phyloP scores from a whole-genome alignment of 2,329 filamentous ascomycete species.

The Claviceps sp. region DNA sequence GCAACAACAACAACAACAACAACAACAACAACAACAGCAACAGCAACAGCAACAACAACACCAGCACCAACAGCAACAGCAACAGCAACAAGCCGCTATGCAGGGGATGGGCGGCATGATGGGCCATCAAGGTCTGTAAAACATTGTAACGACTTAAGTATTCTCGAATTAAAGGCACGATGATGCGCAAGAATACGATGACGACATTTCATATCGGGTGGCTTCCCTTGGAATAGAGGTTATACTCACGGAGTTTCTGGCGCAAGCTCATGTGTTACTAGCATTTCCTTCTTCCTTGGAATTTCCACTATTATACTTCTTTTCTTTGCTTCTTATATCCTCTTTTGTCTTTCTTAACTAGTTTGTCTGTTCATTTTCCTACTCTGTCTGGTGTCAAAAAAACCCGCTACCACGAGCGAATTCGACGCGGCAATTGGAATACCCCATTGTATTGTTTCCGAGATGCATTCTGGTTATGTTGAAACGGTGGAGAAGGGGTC shows the following conservation, averaged over 20 bases:
- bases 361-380: neutral
- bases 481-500: neutral
- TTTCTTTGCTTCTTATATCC: neutral
- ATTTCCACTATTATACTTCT: neutral
- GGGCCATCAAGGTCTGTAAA: conserved; percentile 35
- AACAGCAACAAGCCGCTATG: conserved; percentile 24
- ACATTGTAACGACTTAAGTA: neutral
- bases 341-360: neutral
- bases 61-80: conserved; percentile 10
- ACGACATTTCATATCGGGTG: neutral
- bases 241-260: conserved; percentile 2
- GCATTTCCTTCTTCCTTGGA: conserved; percentile 4
- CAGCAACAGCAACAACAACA: neutral
- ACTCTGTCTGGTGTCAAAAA: neutral
- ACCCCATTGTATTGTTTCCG: conserved; percentile 18
- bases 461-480: conserved; percentile 5
- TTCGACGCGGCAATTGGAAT: conserved; percentile 16
- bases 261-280: neutral
- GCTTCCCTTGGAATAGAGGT: neutral
- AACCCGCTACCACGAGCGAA: neutral
- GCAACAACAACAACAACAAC: neutral
- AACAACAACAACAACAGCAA: neutral
- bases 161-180: neutral
- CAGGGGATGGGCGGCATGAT: conserved; percentile 43
- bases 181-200: neutral